Conservation (phyloP, 768 basidiomycete genomes). For the Kwoniella dejecticola region DNA sequence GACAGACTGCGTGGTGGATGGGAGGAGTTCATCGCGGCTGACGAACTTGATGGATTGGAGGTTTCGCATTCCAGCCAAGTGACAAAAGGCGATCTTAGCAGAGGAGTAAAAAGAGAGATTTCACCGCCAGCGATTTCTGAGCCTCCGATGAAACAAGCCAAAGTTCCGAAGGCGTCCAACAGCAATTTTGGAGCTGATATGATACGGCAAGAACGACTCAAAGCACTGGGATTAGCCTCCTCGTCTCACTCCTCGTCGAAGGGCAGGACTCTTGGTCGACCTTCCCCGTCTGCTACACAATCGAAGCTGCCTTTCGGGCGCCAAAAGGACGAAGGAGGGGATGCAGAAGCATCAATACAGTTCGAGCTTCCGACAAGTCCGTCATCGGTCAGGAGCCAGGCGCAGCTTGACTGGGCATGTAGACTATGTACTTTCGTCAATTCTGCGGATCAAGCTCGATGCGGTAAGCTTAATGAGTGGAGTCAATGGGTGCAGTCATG, state of each 20-base stretch:
- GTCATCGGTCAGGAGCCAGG: too few species aligned
- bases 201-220: slow-evolving; percentile 22
- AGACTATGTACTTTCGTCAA: slow-evolving; percentile 33
- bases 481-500: not conserved
- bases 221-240: slow-evolving; percentile 1
- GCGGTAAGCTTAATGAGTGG: slow-evolving; percentile 1
- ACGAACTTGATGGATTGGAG: not conserved
- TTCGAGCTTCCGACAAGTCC: too few species aligned
- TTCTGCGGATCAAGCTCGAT: slow-evolving; percentile 10
- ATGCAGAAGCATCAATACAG: too few species aligned
- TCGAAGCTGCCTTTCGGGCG: not conserved
- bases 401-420: slow-evolving; percentile 48
- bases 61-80: not conserved
- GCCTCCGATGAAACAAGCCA: not conserved
- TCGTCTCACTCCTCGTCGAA: not conserved
- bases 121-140: not conserved
- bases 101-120: slow-evolving; percentile 7
- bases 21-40: slow-evolving; percentile 34
- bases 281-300: too few species aligned
- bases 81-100: not conserved
- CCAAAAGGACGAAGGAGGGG: not conserved
- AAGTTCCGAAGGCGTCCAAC: not conserved
- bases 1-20: slow-evolving; percentile 39
- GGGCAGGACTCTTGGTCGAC: not conserved
- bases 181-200: slow-evolving; percentile 17